Evolutionary conservation across 441 rosid species (phyloP).

Genomic region (Adansonia gregorii): DNA sequence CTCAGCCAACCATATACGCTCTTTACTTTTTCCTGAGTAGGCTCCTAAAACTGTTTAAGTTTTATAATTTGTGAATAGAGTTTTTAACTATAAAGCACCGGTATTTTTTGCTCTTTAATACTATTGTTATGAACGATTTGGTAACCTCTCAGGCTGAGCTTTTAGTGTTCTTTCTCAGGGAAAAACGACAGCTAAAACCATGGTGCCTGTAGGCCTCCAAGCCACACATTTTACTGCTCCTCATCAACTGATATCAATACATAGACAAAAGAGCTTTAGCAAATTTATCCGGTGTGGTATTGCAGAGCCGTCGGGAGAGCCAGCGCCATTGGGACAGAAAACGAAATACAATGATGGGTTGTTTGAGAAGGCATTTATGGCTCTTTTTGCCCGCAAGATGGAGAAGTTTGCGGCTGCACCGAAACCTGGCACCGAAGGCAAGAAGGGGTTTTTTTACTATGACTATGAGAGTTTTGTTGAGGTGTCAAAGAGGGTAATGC

Average conservation of each 20-base stretch:
- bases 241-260: constrained; percentile 24
- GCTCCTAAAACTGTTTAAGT: background rate
- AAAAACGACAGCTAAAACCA: constrained; percentile 32
- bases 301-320: constrained; percentile 76
- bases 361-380: constrained; percentile 79
- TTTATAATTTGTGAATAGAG: background rate
- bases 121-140: background rate
- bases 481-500: constrained; percentile 85
- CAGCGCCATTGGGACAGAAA: constrained; percentile 92
- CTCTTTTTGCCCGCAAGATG: constrained; percentile 84
- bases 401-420: constrained; percentile 65
- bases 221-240: constrained; percentile 35
- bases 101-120: background rate
- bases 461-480: constrained; percentile 84
- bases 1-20: constrained; percentile 2
- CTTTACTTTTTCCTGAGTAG: background rate
- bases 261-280: constrained; percentile 18
- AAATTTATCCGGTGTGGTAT: constrained; percentile 57
- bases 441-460: constrained; percentile 56
- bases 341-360: constrained; percentile 77
- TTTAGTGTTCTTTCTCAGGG: background rate
- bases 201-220: constrained; percentile 71
- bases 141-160: background rate
- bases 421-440: constrained; percentile 28
- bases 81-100: background rate